Percentiles rank a stretch among this genome's conserved stretches.
These are phyloP conservation scores for Thermomyces lanuginosus DNA, from an alignment of 2,329 filamentous ascomycete genomes.

Conservation along the genomic window DNA sequence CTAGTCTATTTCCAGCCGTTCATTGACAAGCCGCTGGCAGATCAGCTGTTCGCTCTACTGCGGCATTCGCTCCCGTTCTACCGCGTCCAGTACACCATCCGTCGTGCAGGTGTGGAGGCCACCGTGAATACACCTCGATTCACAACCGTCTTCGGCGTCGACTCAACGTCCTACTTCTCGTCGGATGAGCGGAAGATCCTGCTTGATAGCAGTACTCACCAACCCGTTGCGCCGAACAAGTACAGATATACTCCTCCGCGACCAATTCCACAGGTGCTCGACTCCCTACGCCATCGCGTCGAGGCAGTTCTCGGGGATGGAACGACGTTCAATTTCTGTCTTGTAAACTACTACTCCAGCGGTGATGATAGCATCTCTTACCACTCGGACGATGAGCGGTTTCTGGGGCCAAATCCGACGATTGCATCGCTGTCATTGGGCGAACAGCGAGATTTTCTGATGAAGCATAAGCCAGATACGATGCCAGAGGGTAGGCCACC, in stretches of 20 bases:
- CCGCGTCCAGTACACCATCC: conserved; percentile 56
- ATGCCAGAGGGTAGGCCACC: conserved; percentile 16
- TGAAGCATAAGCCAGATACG: conserved; percentile 55
- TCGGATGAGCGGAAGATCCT: conserved; percentile 10
- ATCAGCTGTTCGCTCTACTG: conserved; percentile 52
- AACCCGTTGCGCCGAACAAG: conserved; percentile 28
- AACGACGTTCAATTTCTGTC: conserved; percentile 55
- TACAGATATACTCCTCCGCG: conserved; percentile 46
- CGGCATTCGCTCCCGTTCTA: conserved; percentile 59
- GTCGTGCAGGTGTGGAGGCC: conserved; percentile 45
- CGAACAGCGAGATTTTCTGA: conserved; percentile 54
- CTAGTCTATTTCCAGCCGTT: conserved; percentile 63
- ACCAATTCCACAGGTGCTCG: conserved; percentile 54
- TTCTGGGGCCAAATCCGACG: conserved; percentile 50
- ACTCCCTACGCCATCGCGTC: conserved; percentile 44
- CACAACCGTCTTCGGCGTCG: conserved; percentile 45
- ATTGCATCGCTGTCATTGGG: conserved; percentile 64
- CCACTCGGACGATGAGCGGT: conserved; percentile 66
- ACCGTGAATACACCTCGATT: conserved; percentile 47
- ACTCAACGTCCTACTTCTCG: conserved; percentile 47
- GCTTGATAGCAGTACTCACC: conserved; percentile 28
- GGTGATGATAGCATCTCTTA: conserved; percentile 63
- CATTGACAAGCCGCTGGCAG: conserved; percentile 40
- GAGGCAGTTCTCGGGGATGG: conserved; percentile 46
- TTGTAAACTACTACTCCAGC: conserved; percentile 71